Percentiles rank a stretch among this genome's conserved stretches.
These are phyloP conservation scores for Quercus parvula DNA, from an alignment of 306 rosid species.

Conservation along the genomic window DNA sequence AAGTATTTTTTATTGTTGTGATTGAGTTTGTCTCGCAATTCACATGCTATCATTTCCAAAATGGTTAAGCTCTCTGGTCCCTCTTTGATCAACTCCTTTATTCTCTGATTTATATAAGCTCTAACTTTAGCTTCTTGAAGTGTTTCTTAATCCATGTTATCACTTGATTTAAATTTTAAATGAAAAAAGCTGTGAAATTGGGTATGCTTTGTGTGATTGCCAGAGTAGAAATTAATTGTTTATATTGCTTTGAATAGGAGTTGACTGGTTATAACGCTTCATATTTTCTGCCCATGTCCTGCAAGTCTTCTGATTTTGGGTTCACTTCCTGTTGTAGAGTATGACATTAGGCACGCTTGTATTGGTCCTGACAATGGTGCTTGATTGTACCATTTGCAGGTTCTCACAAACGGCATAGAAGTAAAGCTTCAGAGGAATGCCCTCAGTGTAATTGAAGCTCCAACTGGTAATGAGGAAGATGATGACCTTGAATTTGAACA, in stretches of 20 bases:
- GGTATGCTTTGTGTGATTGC: neutral
- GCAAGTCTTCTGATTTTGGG: neutral
- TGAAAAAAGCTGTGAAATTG: neutral
- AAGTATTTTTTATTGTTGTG: neutral
- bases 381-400: conserved; percentile 41
- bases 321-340: conserved; percentile 2
- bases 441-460: conserved; percentile 96
- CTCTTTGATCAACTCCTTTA: neutral
- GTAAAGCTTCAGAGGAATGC: conserved; percentile 98
- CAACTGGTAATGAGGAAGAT: conserved; percentile 95
- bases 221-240: neutral
- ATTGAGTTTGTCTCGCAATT: neutral
- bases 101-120: neutral
- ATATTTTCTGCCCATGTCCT: neutral
- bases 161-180: neutral
- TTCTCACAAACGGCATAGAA: conserved; percentile 95
- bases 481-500: conserved; percentile 85
- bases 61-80: neutral
- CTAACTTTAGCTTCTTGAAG: neutral
- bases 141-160: neutral
- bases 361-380: conserved; percentile 11
- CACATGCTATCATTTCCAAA: neutral
- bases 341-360: conserved; percentile 1
- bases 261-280: neutral
- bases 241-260: neutral